A percentile compares a stretch with the other conserved stretches of the same genome.
Conservation (phyloP, 1,284 basidiomycete genomes). For the Sporisorium iseilematis-ciliati region DNA sequence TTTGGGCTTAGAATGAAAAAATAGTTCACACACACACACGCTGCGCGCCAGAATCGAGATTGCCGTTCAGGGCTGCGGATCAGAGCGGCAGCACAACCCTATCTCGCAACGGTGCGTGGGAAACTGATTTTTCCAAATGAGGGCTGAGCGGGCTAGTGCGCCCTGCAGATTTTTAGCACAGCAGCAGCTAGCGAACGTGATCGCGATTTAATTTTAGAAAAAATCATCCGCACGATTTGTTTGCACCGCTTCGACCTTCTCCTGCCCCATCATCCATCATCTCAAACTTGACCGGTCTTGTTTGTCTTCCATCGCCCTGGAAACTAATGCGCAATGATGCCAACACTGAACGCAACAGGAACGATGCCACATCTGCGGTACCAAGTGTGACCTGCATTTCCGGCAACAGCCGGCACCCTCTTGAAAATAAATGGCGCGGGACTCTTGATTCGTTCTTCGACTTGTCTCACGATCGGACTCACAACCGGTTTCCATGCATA, state of each 20-base stretch:
- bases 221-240: background rate
- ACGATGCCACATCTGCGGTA: too few species aligned
- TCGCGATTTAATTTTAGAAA: background rate
- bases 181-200: background rate
- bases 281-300: too few species aligned
- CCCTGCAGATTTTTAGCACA: constrained; percentile 3
- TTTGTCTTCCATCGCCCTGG: too few species aligned
- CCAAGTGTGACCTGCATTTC: too few species aligned
- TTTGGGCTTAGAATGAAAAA: background rate
- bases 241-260: too few species aligned
- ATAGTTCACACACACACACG: too few species aligned
- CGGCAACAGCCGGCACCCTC: too few species aligned
- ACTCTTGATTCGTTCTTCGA: too few species aligned
- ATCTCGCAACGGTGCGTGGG: constrained; percentile 2
- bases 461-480: background rate
- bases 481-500: background rate
- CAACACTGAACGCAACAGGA: too few species aligned
- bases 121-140: background rate
- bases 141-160: constrained; percentile 1
- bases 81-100: constrained; percentile 3
- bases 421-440: too few species aligned
- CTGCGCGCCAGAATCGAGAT: constrained; percentile 9
- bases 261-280: too few species aligned
- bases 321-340: too few species aligned
- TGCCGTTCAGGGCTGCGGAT: constrained; percentile 3